Evolutionary conservation across 495 filamentous ascomycete genomes (phyloP), one percentile per base, ranked within the genome.

Genomic region (Aspergillus haitiensis): DNA sequence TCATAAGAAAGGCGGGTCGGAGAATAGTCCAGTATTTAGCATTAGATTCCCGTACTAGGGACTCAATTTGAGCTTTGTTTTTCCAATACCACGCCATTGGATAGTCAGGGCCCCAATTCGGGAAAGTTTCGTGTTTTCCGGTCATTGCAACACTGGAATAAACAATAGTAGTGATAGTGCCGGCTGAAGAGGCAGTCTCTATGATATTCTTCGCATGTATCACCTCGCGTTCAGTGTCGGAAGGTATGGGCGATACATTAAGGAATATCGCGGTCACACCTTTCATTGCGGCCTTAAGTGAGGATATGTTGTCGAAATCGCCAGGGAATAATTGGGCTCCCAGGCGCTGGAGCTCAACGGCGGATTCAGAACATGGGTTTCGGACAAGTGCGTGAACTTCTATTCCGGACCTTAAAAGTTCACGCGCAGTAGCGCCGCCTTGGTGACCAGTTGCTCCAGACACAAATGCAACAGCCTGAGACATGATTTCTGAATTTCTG

Each of bases 151-250:
- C 52, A 32, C 34, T 55, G 2, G 36, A 55, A n/a, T 40, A 37
- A 9, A 55, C 18, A 1, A 55, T 44, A 16, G 52, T 55, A 13
- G 36, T 21, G 34, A 55, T 37, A 15, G 52, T 16, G 9, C 33
- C 8, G 11, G 52, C 40, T 11, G 34, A n/a, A 5, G 8, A 13
- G 13, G 52, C 52, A n/a, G 52, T 36, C 11, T 55, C 52, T 13
- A 55, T 55, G 35, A 42, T 21, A 42, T 55, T 55, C 32, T 36
- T 55, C 15, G 52, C 52, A 21, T 55, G 34, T 18, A 12, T 39
- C 13, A 40, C 18, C 18, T 40, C 52, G 13, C 18, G 52, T 12
- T 16, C 32, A 31, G 52, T 40, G 18, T 9, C 35, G 8, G 2
- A 37, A 11, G 35, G n/a, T 13, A 6, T 55, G 6, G 34, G 52